These are phyloP conservation scores for Marasmius oreades DNA, from an alignment of 1,284 basidiomycete genomes.

Conservation along the genomic window DNA sequence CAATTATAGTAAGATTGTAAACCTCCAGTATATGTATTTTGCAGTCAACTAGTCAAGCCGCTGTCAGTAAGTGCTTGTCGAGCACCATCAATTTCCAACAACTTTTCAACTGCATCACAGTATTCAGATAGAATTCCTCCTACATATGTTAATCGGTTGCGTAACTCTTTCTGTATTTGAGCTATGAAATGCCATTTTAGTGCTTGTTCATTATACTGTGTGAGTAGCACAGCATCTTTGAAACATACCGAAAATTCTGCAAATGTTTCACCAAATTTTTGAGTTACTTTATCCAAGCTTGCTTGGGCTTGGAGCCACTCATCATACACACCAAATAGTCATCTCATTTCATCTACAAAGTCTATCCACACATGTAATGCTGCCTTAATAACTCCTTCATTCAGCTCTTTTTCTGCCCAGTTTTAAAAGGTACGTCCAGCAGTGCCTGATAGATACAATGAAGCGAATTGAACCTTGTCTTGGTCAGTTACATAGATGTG, in stretches of 20 bases:
- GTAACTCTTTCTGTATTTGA: not conserved
- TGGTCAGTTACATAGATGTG: not conserved
- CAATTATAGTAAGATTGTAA: not conserved
- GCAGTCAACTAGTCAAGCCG: not conserved
- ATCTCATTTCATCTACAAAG: not conserved
- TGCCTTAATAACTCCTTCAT: not conserved
- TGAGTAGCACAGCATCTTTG: not conserved
- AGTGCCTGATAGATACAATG: slow-evolving; percentile 1
- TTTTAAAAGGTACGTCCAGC: slow-evolving; percentile 1
- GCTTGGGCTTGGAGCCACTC: not conserved
- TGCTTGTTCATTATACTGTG: not conserved
- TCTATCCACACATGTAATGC: not conserved
- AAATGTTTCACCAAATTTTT: not conserved
- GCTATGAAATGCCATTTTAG: not conserved
- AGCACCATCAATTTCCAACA: not conserved
- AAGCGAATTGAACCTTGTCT: not conserved
- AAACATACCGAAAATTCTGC: not conserved
- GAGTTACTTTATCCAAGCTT: not conserved
- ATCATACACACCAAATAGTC: not conserved
- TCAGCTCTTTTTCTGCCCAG: not conserved
- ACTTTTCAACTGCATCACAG: not conserved
- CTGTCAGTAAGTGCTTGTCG: not conserved
- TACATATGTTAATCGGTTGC: not conserved
- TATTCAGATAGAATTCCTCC: not conserved
- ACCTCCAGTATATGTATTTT: not conserved